phyloP scores from a whole-genome alignment of 148 eudicot genomes.

The Selenicereus undatus region DNA sequence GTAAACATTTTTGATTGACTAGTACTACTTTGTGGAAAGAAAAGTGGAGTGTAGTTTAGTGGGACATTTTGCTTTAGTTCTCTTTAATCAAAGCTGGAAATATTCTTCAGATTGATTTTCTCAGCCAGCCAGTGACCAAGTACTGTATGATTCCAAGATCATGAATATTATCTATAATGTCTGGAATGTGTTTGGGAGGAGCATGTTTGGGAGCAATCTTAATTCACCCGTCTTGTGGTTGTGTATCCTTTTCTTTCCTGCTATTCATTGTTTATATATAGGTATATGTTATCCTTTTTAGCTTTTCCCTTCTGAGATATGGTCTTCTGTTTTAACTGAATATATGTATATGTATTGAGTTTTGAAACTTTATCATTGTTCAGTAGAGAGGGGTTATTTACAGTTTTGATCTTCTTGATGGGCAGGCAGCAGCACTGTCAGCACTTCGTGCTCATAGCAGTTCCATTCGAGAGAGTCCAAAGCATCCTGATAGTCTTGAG shows the following conservation, averaged over 20 bases:
- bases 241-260: neutral
- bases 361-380: neutral
- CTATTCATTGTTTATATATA: neutral
- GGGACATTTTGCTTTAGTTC: neutral
- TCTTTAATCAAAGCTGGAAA: neutral
- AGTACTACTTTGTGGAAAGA: neutral
- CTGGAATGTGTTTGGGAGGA: neutral
- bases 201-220: neutral
- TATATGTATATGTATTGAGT: neutral
- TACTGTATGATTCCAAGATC: neutral
- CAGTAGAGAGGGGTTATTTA: neutral
- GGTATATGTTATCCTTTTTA: neutral
- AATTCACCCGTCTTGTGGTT: neutral
- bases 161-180: neutral
- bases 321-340: neutral
- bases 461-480: constrained; percentile 47
- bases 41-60: neutral
- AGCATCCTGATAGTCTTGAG: constrained; percentile 42
- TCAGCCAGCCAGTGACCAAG: neutral
- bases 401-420: constrained; percentile 15
- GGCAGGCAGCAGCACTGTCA: constrained; percentile 74
- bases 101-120: neutral
- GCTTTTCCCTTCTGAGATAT: neutral
- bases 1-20: neutral
- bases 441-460: constrained; percentile 87